Conservation (phyloP, 371 early-diverging fungal genomes). For the Zychaea mexicana region DNA sequence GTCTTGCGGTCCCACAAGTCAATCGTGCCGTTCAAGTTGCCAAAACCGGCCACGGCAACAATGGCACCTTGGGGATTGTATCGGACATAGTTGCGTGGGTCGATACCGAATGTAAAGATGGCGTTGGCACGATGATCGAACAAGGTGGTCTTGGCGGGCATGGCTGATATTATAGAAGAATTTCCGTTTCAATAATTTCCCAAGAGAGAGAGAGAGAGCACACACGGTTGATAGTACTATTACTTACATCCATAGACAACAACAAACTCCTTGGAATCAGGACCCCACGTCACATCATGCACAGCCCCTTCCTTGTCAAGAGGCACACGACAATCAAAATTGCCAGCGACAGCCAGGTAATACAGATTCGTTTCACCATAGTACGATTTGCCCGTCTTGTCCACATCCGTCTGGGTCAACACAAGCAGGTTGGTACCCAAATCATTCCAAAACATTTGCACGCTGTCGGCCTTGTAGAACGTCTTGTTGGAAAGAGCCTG, state of each 20-base stretch:
- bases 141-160: constrained; percentile 91
- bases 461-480: constrained; percentile 92
- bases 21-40: constrained; percentile 92
- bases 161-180: constrained; percentile 37
- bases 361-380: constrained; percentile 96
- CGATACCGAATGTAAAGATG: constrained; percentile 83
- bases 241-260: constrained; percentile 88
- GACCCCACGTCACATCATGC: constrained; percentile 95
- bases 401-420: constrained; percentile 93
- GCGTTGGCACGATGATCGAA: constrained; percentile 89
- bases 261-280: constrained; percentile 92
- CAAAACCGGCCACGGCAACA: constrained; percentile 89
- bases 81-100: constrained; percentile 85
- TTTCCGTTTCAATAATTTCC: too few species aligned
- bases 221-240: background rate
- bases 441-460: constrained; percentile 91
- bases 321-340: constrained; percentile 89
- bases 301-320: constrained; percentile 92
- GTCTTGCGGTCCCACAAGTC: constrained; percentile 92
- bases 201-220: too few species aligned
- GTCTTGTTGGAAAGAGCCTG: constrained; percentile 84
- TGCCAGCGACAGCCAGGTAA: constrained; percentile 89
- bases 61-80: constrained; percentile 91
- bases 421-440: constrained; percentile 91
- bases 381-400: constrained; percentile 93